Conservation (phyloP, 352 stramenopile species). For the Elongisporangium senticosum region DNA sequence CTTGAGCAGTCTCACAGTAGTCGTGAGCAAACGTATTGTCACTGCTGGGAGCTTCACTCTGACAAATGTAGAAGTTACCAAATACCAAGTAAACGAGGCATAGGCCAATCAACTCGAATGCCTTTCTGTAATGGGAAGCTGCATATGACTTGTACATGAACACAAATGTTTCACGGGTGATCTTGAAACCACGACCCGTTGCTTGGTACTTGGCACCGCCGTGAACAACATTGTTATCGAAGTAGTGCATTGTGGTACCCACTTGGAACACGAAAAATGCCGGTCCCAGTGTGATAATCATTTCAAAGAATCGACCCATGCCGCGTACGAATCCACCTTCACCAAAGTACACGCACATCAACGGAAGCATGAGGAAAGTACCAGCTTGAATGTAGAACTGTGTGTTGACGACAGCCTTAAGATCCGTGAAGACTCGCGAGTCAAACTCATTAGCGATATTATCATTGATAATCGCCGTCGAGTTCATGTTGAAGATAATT, state of each 20-base stretch:
- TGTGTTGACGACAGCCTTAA: conserved; percentile 67
- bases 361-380: conserved; percentile 62
- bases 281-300: conserved; percentile 66
- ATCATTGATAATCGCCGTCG: conserved; percentile 43
- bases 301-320: conserved; percentile 63
- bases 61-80: conserved; percentile 65
- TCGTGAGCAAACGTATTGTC: conserved; percentile 49
- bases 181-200: conserved; percentile 79
- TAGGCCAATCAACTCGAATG: conserved; percentile 64
- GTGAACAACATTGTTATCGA: conserved; percentile 74
- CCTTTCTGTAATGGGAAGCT: conserved; percentile 68
- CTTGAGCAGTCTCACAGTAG: conserved; percentile 61
- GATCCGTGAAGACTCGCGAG: conserved; percentile 46
- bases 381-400: conserved; percentile 82
- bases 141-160: conserved; percentile 74
- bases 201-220: conserved; percentile 73
- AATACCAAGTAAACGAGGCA: conserved; percentile 64
- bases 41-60: conserved; percentile 35
- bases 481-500: conserved; percentile 66
- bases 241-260: conserved; percentile 81
- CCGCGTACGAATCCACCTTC: conserved; percentile 58
- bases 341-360: conserved; percentile 74
- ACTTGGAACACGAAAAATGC: conserved; percentile 82
- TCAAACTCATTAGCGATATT: conserved; percentile 59
- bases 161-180: conserved; percentile 73